Conservation (phyloP, 139 green algal species). For the Astrephomene gubernaculifera region DNA sequence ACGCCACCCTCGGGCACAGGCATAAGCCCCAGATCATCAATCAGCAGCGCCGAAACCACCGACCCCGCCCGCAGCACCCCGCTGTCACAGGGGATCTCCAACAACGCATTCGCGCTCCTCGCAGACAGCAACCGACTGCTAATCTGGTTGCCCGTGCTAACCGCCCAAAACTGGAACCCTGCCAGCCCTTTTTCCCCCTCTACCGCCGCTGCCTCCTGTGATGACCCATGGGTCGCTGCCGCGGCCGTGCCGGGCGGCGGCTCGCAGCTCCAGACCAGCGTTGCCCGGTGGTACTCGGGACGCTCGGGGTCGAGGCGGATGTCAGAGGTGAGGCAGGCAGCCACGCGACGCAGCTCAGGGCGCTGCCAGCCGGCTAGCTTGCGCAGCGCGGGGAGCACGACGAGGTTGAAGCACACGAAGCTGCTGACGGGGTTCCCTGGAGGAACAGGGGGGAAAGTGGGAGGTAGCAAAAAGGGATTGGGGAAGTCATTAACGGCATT, state of each 20-base stretch:
- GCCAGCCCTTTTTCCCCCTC: no score
- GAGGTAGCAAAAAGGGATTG: no score
- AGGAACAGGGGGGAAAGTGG: no score
- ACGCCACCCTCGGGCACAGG: slow-evolving; percentile 43
- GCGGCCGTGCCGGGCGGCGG: slow-evolving; percentile 23
- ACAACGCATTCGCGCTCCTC: slow-evolving; percentile 69
- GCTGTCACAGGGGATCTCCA: slow-evolving; percentile 67
- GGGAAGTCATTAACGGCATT: no score
- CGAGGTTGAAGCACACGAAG: slow-evolving; percentile 95
- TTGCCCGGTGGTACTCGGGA: slow-evolving; percentile 95
- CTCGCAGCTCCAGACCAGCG: slow-evolving; percentile 62
- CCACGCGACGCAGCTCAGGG: slow-evolving; percentile 76
- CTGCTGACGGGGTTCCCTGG: slow-evolving; percentile 91
- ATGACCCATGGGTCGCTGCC: background rate
- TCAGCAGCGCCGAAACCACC: slow-evolving; percentile 79
- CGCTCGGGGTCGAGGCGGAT: slow-evolving; percentile 91
- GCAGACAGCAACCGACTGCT: slow-evolving; percentile 90
- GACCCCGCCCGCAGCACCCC: slow-evolving; percentile 66
- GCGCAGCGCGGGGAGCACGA: slow-evolving; percentile 86
- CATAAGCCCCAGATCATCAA: slow-evolving; percentile 72
- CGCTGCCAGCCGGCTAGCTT: slow-evolving; percentile 84
- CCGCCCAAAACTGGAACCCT: slow-evolving; percentile 61
- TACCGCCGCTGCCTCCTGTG: no score
- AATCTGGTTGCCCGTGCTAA: slow-evolving; percentile 94
- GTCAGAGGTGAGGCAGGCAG: slow-evolving; percentile 58